Conservation (phyloP, 2,329 filamentous ascomycete genomes). For the Mycosphaerella sp. region DNA sequence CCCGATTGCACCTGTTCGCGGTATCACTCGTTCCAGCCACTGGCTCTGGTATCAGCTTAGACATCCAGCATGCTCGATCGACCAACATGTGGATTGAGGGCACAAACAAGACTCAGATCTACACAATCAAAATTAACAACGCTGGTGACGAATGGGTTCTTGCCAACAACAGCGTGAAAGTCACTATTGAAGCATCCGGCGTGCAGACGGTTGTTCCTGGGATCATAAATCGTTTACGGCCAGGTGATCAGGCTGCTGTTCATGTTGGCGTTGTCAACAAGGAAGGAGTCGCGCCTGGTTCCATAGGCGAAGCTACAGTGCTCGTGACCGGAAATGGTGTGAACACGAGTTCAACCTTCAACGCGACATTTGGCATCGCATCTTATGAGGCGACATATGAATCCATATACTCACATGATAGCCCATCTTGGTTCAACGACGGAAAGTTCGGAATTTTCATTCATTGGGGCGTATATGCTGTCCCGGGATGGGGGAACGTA, state of each 20-base stretch:
- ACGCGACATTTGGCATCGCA: constrained; percentile 35
- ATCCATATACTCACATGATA: constrained; percentile 37
- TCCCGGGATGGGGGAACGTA: constrained; percentile 51
- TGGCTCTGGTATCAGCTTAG: constrained; percentile 26
- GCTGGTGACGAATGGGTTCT: constrained; percentile 34
- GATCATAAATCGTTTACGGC: constrained; percentile 37
- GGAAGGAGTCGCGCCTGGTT: constrained; percentile 30
- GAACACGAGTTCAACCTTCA: constrained; percentile 29
- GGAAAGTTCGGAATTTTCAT: constrained; percentile 57
- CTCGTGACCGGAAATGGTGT: constrained; percentile 28
- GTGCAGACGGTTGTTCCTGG: constrained; percentile 34
- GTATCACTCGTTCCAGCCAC: constrained; percentile 33
- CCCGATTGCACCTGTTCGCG: constrained; percentile 38
- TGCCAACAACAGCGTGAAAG: constrained; percentile 33
- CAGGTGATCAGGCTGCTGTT: constrained; percentile 38
- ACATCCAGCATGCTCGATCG: constrained; percentile 38
- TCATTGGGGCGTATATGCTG: constrained; percentile 53
- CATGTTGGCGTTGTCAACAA: constrained; percentile 36
- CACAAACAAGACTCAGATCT: constrained; percentile 37
- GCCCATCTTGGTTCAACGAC: constrained; percentile 50
- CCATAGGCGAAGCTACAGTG: constrained; percentile 31
- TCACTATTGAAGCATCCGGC: constrained; percentile 33
- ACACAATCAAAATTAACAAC: constrained; percentile 38
- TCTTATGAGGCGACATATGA: constrained; percentile 16
- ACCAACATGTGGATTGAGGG: constrained; percentile 39